phyloP scores from a whole-genome alignment of 768 basidiomycete genomes.

The Suillus spraguei region DNA sequence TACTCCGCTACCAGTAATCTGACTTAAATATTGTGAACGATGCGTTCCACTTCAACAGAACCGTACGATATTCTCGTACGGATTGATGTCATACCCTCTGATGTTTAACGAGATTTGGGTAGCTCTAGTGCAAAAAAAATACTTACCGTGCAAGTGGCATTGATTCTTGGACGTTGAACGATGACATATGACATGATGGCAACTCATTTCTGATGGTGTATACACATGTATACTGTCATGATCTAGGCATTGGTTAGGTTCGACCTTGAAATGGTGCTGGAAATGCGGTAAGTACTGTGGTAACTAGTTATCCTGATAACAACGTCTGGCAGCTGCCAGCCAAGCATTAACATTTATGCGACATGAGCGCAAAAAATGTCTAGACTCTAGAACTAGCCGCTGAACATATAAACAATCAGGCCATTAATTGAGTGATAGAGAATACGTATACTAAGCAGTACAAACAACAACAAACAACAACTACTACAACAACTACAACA shows the following conservation, averaged over 20 bases:
- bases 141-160: no score
- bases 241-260: neutral
- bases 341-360: neutral
- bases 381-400: neutral
- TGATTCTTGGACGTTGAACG: no score
- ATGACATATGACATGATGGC: no score
- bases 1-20: no score
- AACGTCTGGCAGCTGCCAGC: neutral
- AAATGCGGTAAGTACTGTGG: neutral
- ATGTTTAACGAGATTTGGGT: no score
- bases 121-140: no score
- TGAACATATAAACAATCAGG: neutral
- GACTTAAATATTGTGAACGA: no score
- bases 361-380: neutral
- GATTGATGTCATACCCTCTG: no score
- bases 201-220: no score
- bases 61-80: no score
- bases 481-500: neutral
- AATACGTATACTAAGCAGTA: conserved; percentile 16
- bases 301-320: neutral
- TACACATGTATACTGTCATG: neutral
- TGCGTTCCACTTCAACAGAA: no score
- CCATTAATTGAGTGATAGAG: neutral
- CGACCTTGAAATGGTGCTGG: neutral
- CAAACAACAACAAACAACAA: conserved; percentile 7